These are phyloP conservation scores for Yamadazyma tumulicola DNA, from an alignment of 805 yeast species.

Conservation along the genomic window DNA sequence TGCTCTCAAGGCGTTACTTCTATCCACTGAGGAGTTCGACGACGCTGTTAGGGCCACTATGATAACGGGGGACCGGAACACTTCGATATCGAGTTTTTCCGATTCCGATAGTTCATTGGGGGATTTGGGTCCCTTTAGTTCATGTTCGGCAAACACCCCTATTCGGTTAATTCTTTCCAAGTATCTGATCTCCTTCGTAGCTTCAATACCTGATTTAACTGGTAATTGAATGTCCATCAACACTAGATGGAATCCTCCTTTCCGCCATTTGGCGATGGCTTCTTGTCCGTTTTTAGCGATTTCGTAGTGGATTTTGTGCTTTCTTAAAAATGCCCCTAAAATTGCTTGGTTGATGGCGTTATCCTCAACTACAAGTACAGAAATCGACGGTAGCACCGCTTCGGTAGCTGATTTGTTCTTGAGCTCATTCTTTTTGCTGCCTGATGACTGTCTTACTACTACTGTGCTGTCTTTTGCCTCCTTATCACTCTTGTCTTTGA, in stretches of 20 bases:
- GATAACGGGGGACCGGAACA: slow-evolving; percentile 92
- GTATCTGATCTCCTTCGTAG: slow-evolving; percentile 85
- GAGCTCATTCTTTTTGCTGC: slow-evolving; percentile 8
- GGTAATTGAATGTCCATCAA: slow-evolving; percentile 98
- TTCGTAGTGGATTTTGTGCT: slow-evolving; percentile 78
- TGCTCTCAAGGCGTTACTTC: slow-evolving; percentile 87
- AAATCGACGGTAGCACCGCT: slow-evolving; percentile 81
- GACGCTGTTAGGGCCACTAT: slow-evolving; percentile 96
- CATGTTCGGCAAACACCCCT: slow-evolving; percentile 57
- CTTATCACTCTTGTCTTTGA: not conserved
- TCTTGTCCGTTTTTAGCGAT: slow-evolving; percentile 93
- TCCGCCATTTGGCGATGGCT: slow-evolving; percentile 91
- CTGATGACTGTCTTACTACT: slow-evolving; percentile 9
- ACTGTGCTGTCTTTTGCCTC: not conserved
- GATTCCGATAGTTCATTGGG: slow-evolving; percentile 28
- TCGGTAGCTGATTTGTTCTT: slow-evolving; percentile 37
- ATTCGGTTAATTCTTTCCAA: slow-evolving; percentile 77
- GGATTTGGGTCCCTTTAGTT: slow-evolving; percentile 21
- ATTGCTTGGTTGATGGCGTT: slow-evolving; percentile 91
- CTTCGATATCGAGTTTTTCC: slow-evolving; percentile 55
- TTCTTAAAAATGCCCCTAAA: slow-evolving; percentile 80
- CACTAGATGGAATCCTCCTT: slow-evolving; percentile 91
- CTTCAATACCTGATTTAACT: slow-evolving; percentile 92
- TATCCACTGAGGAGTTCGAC: slow-evolving; percentile 72
- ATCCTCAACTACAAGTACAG: slow-evolving; percentile 93